phyloP scores from a whole-genome alignment of 2,329 filamentous ascomycete genomes.

The Ophiostoma quercus region DNA sequence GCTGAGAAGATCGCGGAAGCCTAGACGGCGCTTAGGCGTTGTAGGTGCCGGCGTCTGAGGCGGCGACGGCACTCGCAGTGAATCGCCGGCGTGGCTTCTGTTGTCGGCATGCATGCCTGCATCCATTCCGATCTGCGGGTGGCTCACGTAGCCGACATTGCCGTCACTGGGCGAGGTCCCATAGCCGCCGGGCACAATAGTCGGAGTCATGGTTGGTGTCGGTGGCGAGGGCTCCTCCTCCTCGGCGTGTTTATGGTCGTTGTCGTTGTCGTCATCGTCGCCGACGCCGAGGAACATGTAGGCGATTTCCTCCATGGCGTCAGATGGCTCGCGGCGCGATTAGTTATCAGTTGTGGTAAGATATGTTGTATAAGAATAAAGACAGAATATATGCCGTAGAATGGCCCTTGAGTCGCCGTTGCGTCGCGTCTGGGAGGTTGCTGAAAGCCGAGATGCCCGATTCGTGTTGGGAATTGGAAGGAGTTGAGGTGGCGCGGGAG shows the following conservation, averaged over 20 bases:
- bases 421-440: background rate
- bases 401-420: background rate
- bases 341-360: background rate
- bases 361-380: background rate
- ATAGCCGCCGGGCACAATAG: conserved; percentile 33
- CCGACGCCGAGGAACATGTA: conserved; percentile 27
- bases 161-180: conserved; percentile 16
- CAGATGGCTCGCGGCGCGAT: background rate
- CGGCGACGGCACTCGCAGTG: conserved; percentile 18
- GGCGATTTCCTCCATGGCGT: conserved; percentile 27
- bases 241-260: conserved; percentile 15
- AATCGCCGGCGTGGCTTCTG: conserved; percentile 22
- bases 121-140: conserved; percentile 16
- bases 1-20: conserved; percentile 35
- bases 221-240: conserved; percentile 4
- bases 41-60: conserved; percentile 10
- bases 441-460: background rate
- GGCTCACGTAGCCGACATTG: conserved; percentile 26
- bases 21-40: conserved; percentile 30
- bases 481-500: conserved; percentile 1
- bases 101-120: background rate
- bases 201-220: conserved; percentile 22
- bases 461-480: background rate
- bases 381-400: background rate
- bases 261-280: conserved; percentile 21